Evolutionary conservation across 352 stramenopile genomes (phyloP), one percentile per base, ranked within the genome.

Genomic region (Phytophthora multivora): DNA sequence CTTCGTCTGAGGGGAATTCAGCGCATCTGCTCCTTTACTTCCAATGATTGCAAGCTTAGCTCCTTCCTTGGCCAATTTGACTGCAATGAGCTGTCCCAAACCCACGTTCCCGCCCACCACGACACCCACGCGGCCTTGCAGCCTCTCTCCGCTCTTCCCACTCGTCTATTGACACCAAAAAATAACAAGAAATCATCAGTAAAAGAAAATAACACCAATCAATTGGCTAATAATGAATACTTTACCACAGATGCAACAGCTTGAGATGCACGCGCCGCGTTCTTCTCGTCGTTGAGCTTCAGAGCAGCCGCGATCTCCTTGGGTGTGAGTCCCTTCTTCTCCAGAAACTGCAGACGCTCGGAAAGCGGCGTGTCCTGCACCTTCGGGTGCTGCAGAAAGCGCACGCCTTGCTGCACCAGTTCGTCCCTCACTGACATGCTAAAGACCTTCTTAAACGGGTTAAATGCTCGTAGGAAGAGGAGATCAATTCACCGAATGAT

Each of bases 321-420:
- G 19, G 82, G 68, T 47, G 81, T 88, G 21, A 91, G 69, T 0
- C 81, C 81, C 58, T 91, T 93, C 69, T 91, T 91, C 69, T 90
- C 81, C 15, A 91, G 66, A 55, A 91, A 93, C 57, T 66, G 66
- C 45, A 91, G 67, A 5, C 82, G 75, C 61, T 91, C 79, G 1
- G 83, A 90, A 7, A 93, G 73, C 43, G 83, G 81, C 61, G 81
- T 88, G 59, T 88, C 74, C 64, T 91, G 83, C 49, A 92, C 83
- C 43, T 88, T 86, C 1, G 83, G 73, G 64, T 92, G 80, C 69
- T 88, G 79, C 66, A 92, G 60, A 61, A 92, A 92, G 52, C 83
- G 83, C 69, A 92, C 79, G 59, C 83, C 81, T 51, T 90, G 82
- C 61, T 80, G 61, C 40, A 92, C 71, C 21, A 90, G 70, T 16